Percentiles rank a stretch among this genome's conserved stretches.
Evolutionary conservation across 352 stramenopile genomes (phyloP).

Genomic region (Plasmopara halstedii): DNA sequence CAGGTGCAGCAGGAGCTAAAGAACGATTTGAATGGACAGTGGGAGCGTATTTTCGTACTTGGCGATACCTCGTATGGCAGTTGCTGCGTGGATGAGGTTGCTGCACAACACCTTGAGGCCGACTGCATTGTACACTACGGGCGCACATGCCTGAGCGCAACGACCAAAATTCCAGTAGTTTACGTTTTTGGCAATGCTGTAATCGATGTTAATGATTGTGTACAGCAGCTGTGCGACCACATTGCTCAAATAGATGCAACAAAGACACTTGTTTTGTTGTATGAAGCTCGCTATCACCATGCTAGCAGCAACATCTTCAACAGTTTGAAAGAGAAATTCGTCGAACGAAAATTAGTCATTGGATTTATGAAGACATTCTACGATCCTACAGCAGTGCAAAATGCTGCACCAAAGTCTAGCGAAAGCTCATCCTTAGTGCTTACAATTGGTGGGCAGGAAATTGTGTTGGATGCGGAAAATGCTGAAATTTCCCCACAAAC

Average conservation of each 20-base stretch:
- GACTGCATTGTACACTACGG: slow-evolving; percentile 95
- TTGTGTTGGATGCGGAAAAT: slow-evolving; percentile 26
- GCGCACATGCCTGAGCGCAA: slow-evolving; percentile 87
- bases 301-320: slow-evolving; percentile 45
- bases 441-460: slow-evolving; percentile 54
- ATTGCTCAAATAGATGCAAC: slow-evolving; percentile 22
- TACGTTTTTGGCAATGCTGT: slow-evolving; percentile 85
- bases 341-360: slow-evolving; percentile 38
- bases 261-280: slow-evolving; percentile 83
- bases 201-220: slow-evolving; percentile 54
- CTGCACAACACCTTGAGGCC: slow-evolving; percentile 88
- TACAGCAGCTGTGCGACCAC: slow-evolving; percentile 25
- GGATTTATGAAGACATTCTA: slow-evolving; percentile 70
- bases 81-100: slow-evolving; percentile 95
- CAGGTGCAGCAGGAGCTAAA: slow-evolving; percentile 80
- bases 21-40: slow-evolving; percentile 31
- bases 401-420: not conserved
- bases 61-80: slow-evolving; percentile 94
- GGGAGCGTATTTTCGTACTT: slow-evolving; percentile 87
- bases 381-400: slow-evolving; percentile 20
- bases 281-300: slow-evolving; percentile 88
- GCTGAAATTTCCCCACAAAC: slow-evolving; percentile 30
- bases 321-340: slow-evolving; percentile 29
- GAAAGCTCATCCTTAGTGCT: slow-evolving; percentile 8
- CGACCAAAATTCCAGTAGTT: slow-evolving; percentile 80